Percentiles rank a stretch among this genome's conserved stretches.
phyloP scores from a whole-genome alignment of 192 early-diverging fungal genomes.

The Gigaspora rosea region DNA sequence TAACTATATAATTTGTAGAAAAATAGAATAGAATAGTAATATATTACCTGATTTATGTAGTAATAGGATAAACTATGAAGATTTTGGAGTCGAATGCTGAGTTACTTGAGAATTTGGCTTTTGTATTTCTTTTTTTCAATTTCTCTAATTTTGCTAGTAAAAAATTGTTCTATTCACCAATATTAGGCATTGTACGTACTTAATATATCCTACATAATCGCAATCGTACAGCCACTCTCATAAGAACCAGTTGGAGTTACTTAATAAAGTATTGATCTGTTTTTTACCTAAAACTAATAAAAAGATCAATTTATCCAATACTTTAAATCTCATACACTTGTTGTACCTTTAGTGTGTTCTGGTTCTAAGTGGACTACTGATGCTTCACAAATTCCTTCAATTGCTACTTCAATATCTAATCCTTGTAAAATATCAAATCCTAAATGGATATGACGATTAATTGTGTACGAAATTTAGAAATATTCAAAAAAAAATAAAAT shows the following conservation, averaged over 20 bases:
- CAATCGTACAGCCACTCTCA: neutral
- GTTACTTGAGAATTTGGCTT: too few species aligned
- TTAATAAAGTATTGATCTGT: too few species aligned
- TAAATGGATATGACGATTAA: neutral
- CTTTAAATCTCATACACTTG: neutral
- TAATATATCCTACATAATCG: neutral
- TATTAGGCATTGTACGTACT: too few species aligned
- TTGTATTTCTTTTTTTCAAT: neutral
- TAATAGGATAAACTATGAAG: too few species aligned
- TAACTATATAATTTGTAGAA: too few species aligned
- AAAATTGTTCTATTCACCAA: too few species aligned
- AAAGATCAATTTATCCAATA: neutral
- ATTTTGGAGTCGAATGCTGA: too few species aligned
- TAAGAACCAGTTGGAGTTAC: too few species aligned
- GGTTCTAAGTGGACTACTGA: neutral
- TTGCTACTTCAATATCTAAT: neutral
- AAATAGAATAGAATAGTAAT: too few species aligned
- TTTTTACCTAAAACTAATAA: neutral
- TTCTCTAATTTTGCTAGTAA: too few species aligned
- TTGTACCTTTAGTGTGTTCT: neutral
- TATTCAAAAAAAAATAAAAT: neutral
- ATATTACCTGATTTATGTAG: too few species aligned
- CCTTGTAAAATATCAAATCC: neutral
- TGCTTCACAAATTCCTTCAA: too few species aligned
- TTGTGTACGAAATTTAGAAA: neutral